Conservation (phyloP, 2,329 filamentous ascomycete genomes). For the Ophiosphaerella herpotricha region DNA sequence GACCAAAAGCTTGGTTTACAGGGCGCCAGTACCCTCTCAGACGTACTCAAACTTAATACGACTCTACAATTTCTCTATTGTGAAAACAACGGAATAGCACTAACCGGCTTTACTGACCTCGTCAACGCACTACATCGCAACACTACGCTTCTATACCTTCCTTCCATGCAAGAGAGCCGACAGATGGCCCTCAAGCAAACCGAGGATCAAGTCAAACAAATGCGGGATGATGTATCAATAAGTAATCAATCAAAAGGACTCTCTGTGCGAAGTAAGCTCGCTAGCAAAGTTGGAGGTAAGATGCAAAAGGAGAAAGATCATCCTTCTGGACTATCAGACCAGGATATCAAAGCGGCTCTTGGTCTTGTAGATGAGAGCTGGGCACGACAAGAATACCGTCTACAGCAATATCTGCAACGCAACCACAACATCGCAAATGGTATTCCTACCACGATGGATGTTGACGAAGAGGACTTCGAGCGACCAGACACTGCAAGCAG, state of each 20-base stretch:
- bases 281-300: conserved; percentile 36
- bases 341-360: conserved; percentile 56
- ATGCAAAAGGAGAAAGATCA: conserved; percentile 29
- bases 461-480: conserved; percentile 54
- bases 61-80: conserved; percentile 69
- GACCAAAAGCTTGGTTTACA: conserved; percentile 71
- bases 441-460: conserved; percentile 49
- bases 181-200: conserved; percentile 64
- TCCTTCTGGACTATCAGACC: conserved; percentile 47
- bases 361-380: conserved; percentile 55
- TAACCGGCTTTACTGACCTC: conserved; percentile 71
- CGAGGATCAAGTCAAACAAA: conserved; percentile 59
- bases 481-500: conserved; percentile 48
- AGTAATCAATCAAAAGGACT: conserved; percentile 33
- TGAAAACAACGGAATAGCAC: conserved; percentile 72
- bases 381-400: conserved; percentile 54
- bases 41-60: conserved; percentile 68
- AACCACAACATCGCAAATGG: conserved; percentile 53
- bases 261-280: conserved; percentile 42
- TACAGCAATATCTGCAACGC: conserved; percentile 53
- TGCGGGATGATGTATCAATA: conserved; percentile 48
- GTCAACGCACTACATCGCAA: conserved; percentile 72
- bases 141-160: conserved; percentile 64
- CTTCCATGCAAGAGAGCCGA: conserved; percentile 66
- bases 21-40: conserved; percentile 70